Evolutionary conservation across 1,284 basidiomycete species (phyloP).

Genomic region (Porphyrellus sp.): DNA sequence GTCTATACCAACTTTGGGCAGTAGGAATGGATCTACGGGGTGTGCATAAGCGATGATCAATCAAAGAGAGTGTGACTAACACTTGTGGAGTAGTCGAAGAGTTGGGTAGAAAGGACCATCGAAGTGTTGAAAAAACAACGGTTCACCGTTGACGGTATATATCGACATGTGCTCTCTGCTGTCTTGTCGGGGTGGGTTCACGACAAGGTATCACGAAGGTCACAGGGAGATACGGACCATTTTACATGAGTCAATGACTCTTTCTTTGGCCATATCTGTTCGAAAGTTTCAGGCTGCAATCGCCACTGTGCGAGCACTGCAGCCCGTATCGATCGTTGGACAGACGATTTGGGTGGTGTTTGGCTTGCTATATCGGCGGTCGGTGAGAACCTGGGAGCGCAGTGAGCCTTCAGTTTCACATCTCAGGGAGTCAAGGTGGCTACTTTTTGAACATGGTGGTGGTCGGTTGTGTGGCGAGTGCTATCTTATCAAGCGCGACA

Average conservation of each 20-base stretch:
- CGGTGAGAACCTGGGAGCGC: constrained; percentile 66
- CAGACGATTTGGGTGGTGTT: constrained; percentile 93
- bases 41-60: constrained; percentile 2
- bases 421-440: not conserved
- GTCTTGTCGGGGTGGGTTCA: constrained; percentile 24
- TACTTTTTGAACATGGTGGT: constrained; percentile 38
- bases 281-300: constrained; percentile 75
- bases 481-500: constrained; percentile 16
- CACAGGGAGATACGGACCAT: constrained; percentile 61
- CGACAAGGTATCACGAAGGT: constrained; percentile 1
- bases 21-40: constrained; percentile 79
- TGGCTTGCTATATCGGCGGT: constrained; percentile 89
- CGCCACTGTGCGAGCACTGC: constrained; percentile 84
- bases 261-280: constrained; percentile 98
- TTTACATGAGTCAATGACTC: constrained; percentile 90
- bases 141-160: constrained; percentile 82
- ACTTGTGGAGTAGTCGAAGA: constrained; percentile 86
- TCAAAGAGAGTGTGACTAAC: constrained; percentile 45
- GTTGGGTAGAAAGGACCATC: constrained; percentile 93
- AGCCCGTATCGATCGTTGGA: constrained; percentile 86
- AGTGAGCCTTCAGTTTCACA: constrained; percentile 9
- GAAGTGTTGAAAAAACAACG: constrained; percentile 96
- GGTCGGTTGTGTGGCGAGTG: constrained; percentile 5
- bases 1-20: constrained; percentile 90
- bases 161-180: constrained; percentile 96